Percentiles rank a stretch among this genome's conserved stretches.
Evolutionary conservation across 31 red algal genomes (phyloP).

Genomic region (Odonthalia washingtoniensis): DNA sequence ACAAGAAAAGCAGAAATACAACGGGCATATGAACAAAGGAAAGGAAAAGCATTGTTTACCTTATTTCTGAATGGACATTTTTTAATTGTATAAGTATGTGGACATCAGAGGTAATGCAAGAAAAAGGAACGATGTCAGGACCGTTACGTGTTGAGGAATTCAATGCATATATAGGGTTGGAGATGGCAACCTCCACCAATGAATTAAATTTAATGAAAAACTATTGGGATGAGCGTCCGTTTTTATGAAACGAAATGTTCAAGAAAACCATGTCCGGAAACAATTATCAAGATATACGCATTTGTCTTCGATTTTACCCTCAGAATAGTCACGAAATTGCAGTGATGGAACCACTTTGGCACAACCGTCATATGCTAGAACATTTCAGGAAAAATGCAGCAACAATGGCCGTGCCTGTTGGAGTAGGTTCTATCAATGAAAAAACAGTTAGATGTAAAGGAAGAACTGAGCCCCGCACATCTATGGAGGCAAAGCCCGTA

Average conservation of each 20-base stretch:
- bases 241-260: conserved; percentile 15
- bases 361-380: conserved; percentile 8
- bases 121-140: not conserved
- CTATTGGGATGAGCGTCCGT: not conserved
- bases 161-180: not conserved
- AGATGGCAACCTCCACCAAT: not conserved
- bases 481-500: conserved; percentile 33
- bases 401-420: conserved; percentile 7
- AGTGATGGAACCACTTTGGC: conserved; percentile 27
- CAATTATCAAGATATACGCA: not conserved
- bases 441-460: conserved; percentile 31
- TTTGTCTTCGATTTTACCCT: not conserved
- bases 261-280: not conserved
- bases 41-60: not conserved
- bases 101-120: not conserved
- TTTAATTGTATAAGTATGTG: not conserved
- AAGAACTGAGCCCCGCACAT: not conserved
- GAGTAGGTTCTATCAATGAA: conserved; percentile 31
- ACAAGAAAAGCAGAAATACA: not conserved
- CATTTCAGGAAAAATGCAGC: conserved; percentile 35
- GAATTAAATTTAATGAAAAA: not conserved
- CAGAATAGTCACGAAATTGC: conserved; percentile 12
- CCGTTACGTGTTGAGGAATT: not conserved
- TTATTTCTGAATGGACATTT: not conserved
- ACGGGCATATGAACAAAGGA: not conserved